Evolutionary conservation across 176 grass and related monocot genomes (phyloP).

Genomic region (Carex pumila): DNA sequence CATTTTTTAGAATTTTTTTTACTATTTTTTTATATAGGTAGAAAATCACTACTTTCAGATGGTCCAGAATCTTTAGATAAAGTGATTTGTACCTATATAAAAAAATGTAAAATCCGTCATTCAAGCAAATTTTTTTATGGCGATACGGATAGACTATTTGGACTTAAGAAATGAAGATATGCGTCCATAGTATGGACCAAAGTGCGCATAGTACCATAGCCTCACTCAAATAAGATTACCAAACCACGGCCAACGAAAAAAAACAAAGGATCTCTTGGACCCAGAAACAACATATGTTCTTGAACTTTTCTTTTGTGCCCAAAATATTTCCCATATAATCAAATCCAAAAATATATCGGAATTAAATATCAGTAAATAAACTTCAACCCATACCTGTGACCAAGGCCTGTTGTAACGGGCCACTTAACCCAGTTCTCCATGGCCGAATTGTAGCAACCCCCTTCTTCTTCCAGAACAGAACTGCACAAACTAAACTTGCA

Average conservation of each 20-base stretch:
- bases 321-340: background rate
- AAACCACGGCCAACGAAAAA: background rate
- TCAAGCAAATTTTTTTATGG: too few species aligned
- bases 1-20: too few species aligned
- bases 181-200: background rate
- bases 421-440: conserved; percentile 88
- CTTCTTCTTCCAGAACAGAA: conserved; percentile 19
- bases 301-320: background rate
- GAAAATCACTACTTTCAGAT: too few species aligned
- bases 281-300: background rate
- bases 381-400: conserved; percentile 53
- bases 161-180: too few species aligned
- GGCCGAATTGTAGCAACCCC: conserved; percentile 55
- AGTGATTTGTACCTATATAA: too few species aligned
- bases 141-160: too few species aligned
- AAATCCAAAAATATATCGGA: background rate
- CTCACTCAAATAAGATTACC: background rate
- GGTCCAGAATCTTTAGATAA: too few species aligned
- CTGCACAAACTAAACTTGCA: background rate
- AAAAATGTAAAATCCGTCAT: too few species aligned
- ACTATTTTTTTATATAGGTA: too few species aligned
- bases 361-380: background rate
- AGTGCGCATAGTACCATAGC: too few species aligned
- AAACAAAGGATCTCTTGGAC: background rate
- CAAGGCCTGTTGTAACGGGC: conserved; percentile 85